A percentile compares a stretch with the other conserved stretches of the same genome.
Evolutionary conservation across 2,329 filamentous ascomycete genomes (phyloP).

Genomic region (Chaetomium olivaceum): DNA sequence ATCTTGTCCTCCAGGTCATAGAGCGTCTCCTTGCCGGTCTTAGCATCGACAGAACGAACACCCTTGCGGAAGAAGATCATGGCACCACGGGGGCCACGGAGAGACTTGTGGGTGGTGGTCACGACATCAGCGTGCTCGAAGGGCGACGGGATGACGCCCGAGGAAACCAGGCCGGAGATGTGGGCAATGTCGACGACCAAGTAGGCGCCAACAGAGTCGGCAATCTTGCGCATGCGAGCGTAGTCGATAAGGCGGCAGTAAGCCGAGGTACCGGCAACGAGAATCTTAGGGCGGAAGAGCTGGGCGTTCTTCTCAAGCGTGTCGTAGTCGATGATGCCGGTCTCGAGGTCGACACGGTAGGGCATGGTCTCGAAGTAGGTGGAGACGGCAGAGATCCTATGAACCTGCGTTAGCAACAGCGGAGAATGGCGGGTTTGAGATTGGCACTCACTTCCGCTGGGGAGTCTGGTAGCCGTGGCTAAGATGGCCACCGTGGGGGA

Average conservation of each 20-base stretch:
- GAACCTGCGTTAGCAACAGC: conserved; percentile 4
- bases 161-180: conserved; percentile 93
- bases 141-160: conserved; percentile 88
- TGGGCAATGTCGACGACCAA: conserved; percentile 98
- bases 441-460: conserved; percentile 70
- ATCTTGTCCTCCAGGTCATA: conserved; percentile 96
- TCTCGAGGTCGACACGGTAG: conserved; percentile 85
- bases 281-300: conserved; percentile 92
- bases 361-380: conserved; percentile 99
- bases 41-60: conserved; percentile 83
- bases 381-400: conserved; percentile 87
- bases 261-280: conserved; percentile 94
- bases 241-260: conserved; percentile 99
- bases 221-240: conserved; percentile 91
- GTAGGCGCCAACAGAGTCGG: conserved; percentile 90
- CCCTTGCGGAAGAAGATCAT: conserved; percentile 99
- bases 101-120: conserved; percentile 98
- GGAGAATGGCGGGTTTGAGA: not conserved
- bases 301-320: conserved; percentile 84
- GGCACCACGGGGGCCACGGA: conserved; percentile 93
- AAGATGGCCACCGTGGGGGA: conserved; percentile 92
- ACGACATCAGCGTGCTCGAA: conserved; percentile 94
- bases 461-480: conserved; percentile 98
- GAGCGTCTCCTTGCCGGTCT: conserved; percentile 83
- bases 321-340: conserved; percentile 97